Conservation (phyloP, 2,329 filamentous ascomycete genomes). For the Esteya vermicola region DNA sequence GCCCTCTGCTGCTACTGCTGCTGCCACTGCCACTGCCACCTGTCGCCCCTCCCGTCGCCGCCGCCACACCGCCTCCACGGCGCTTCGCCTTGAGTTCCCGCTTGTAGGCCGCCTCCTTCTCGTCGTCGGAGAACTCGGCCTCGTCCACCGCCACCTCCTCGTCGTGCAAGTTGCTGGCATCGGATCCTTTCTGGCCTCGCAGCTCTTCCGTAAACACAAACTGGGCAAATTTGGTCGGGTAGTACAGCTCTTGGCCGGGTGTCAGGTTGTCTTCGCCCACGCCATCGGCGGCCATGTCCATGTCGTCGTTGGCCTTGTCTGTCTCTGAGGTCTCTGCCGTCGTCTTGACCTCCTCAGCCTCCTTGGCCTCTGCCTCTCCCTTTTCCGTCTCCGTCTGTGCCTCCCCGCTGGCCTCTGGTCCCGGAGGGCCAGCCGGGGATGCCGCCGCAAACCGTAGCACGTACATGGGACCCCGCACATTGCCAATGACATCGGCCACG, state of each 20-base stretch:
- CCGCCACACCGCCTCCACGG: conserved; percentile 27
- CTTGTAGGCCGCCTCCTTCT: conserved; percentile 78
- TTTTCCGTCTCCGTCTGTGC: not conserved
- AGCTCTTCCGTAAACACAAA: conserved; percentile 81
- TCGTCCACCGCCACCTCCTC: conserved; percentile 81
- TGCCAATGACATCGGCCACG: conserved; percentile 74
- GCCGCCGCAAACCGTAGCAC: conserved; percentile 55
- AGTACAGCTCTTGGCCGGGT: conserved; percentile 61
- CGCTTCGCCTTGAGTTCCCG: conserved; percentile 53
- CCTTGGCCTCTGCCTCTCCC: not conserved
- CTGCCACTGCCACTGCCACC: conserved; percentile 18
- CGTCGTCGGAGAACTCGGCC: conserved; percentile 91
- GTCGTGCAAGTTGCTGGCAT: conserved; percentile 89
- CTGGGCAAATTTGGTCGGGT: conserved; percentile 61
- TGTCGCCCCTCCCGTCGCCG: conserved; percentile 27
- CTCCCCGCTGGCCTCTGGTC: no score
- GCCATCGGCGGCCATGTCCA: not conserved
- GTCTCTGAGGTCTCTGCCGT: conserved; percentile 21
- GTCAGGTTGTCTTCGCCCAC: conserved; percentile 46
- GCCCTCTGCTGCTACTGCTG: conserved; percentile 19
- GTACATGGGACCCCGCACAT: conserved; percentile 77
- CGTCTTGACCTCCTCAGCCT: no score
- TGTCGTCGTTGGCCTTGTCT: not conserved
- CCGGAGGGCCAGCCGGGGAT: no score
- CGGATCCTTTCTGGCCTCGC: conserved; percentile 69